Conservation (phyloP, 2,329 filamentous ascomycete genomes). For the Trichoderma sp. region DNA sequence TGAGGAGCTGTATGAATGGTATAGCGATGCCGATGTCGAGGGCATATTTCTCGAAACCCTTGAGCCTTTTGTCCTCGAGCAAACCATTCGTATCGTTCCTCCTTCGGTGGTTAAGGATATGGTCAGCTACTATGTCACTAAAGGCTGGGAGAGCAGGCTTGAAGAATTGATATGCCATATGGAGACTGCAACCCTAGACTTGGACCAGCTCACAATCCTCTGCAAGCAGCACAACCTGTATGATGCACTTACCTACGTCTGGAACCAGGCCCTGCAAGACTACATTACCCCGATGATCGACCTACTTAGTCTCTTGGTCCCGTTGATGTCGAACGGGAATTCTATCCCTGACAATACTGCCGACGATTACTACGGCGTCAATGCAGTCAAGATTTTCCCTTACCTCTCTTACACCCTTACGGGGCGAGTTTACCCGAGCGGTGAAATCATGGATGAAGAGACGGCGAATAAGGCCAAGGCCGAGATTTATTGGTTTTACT, state of each 20-base stretch:
- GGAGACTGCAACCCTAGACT: constrained; percentile 84
- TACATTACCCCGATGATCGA: constrained; percentile 90
- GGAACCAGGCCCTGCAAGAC: constrained; percentile 86
- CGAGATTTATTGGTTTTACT: constrained; percentile 89
- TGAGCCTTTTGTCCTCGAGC: constrained; percentile 82
- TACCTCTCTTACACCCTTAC: constrained; percentile 92
- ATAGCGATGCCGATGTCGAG: constrained; percentile 70
- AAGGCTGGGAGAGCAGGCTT: constrained; percentile 70
- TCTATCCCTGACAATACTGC: constrained; percentile 53
- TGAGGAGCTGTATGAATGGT: constrained; percentile 85
- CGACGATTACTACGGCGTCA: constrained; percentile 60
- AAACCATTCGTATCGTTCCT: constrained; percentile 70
- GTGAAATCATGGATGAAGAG: constrained; percentile 68
- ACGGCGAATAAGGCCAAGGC: constrained; percentile 74
- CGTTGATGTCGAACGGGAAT: constrained; percentile 55
- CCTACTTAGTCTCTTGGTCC: constrained; percentile 66
- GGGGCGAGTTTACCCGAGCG: constrained; percentile 86
- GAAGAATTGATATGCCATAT: constrained; percentile 95
- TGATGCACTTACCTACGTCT: constrained; percentile 93
- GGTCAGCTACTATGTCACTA: constrained; percentile 74
- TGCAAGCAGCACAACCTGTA: constrained; percentile 92
- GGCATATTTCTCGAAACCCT: constrained; percentile 83
- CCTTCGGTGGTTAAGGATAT: constrained; percentile 82
- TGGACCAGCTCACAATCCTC: constrained; percentile 85
- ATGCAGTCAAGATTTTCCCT: constrained; percentile 87